These are phyloP conservation scores for Hortaea sp. DNA, from an alignment of 2,329 filamentous ascomycete species.

Conservation along the genomic window DNA sequence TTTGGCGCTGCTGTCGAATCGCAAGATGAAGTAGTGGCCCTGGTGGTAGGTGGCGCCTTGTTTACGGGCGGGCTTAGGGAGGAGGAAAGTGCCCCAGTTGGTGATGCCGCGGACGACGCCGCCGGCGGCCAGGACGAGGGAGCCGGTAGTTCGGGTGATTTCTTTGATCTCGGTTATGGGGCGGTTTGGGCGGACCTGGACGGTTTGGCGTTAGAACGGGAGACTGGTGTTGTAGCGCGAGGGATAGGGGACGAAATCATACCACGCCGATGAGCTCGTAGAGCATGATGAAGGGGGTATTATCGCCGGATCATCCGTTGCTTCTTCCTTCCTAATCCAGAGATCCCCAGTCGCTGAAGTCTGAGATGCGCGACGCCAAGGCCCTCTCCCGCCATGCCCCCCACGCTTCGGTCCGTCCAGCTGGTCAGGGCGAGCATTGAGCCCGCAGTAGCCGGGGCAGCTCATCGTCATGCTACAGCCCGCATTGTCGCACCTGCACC, in stretches of 20 bases:
- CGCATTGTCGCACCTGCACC: no score
- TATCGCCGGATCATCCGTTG: constrained; percentile 4
- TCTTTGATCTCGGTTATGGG: constrained; percentile 89
- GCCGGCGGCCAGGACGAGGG: constrained; percentile 68
- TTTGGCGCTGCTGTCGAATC: constrained; percentile 69
- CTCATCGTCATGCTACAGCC: neutral
- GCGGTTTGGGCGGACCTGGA: constrained; percentile 73
- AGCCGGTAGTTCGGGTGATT: constrained; percentile 81
- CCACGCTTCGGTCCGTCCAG: neutral
- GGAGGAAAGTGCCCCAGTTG: constrained; percentile 90
- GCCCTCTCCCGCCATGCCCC: neutral
- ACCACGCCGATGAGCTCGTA: constrained; percentile 97
- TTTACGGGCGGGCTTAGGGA: constrained; percentile 68
- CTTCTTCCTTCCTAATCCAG: neutral
- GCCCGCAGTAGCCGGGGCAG: neutral
- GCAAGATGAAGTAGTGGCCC: constrained; percentile 97
- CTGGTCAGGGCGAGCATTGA: neutral
- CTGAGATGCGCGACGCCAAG: neutral
- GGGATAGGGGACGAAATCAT: constrained; percentile 24
- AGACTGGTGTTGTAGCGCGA: neutral
- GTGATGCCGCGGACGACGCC: constrained; percentile 86
- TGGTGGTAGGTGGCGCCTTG: constrained; percentile 74
- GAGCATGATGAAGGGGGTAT: constrained; percentile 53
- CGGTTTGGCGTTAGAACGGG: constrained; percentile 6
- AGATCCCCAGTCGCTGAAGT: neutral